These are phyloP conservation scores for Gossypium turneri DNA, from an alignment of 345 rosid genomes.

Conservation along the genomic window DNA sequence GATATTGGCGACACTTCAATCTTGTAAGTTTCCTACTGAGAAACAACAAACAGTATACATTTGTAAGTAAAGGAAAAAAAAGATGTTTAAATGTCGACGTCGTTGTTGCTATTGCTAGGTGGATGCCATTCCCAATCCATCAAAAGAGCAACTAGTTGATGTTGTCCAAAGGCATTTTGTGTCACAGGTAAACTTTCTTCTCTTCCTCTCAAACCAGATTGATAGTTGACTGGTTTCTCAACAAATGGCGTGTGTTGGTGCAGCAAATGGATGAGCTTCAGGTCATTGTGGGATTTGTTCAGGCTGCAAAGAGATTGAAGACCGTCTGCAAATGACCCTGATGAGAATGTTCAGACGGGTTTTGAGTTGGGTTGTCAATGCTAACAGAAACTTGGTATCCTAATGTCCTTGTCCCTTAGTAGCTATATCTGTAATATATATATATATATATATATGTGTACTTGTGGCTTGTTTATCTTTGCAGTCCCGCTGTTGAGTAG, in stretches of 20 bases:
- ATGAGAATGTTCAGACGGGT: background rate
- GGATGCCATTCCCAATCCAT: constrained; percentile 75
- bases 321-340: constrained; percentile 45
- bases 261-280: constrained; percentile 98
- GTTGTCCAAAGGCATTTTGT: constrained; percentile 88
- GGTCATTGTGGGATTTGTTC: constrained; percentile 90
- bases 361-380: constrained; percentile 17
- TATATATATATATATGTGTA: constrained; percentile 13
- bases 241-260: constrained; percentile 16
- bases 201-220: background rate
- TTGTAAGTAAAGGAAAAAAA: background rate
- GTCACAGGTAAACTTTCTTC: constrained; percentile 63
- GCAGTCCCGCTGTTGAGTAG: constrained; percentile 15
- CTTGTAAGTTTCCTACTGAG: constrained; percentile 48
- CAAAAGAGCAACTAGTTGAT: constrained; percentile 79
- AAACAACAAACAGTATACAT: background rate
- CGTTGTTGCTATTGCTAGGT: constrained; percentile 37
- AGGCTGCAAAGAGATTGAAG: constrained; percentile 83
- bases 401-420: constrained; percentile 20
- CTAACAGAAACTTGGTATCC: constrained; percentile 30
- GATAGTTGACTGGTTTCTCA: background rate
- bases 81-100: background rate
- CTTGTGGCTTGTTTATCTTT: constrained; percentile 27
- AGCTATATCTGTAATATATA: constrained; percentile 30
- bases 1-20: constrained; percentile 89